Percentiles rank a stretch among this genome's conserved stretches.
phyloP scores from a whole-genome alignment of 2,329 filamentous ascomycete species.

The Stachybotrys echinatus region DNA sequence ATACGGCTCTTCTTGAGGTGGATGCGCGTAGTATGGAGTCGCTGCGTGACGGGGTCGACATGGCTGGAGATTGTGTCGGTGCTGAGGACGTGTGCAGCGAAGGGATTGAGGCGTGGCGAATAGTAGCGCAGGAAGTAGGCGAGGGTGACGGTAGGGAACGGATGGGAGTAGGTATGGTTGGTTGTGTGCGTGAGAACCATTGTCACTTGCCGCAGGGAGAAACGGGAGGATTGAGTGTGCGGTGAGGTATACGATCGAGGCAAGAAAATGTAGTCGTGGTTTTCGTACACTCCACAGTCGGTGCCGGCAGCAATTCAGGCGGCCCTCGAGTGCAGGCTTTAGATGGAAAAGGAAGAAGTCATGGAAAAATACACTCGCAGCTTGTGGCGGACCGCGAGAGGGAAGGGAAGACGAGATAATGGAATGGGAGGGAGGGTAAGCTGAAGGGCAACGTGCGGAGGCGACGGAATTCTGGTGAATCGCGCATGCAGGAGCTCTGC shows the following conservation, averaged over 20 bases:
- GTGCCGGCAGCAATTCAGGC: neutral
- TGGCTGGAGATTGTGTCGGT: conserved; percentile 75
- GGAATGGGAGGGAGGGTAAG: neutral
- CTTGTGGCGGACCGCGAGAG: conserved; percentile 20
- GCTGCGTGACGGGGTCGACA: conserved; percentile 68
- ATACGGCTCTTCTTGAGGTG: conserved; percentile 79
- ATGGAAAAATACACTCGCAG: conserved; percentile 1
- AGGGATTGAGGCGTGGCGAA: conserved; percentile 64
- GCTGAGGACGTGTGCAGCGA: conserved; percentile 75
- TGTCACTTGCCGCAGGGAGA: conserved; percentile 19
- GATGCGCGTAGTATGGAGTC: conserved; percentile 71
- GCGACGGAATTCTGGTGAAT: neutral
- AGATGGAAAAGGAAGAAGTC: neutral
- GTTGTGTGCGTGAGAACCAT: conserved; percentile 62
- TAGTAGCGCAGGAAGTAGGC: conserved; percentile 88
- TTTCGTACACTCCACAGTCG: too few relatives aligned
- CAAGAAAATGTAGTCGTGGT: conserved; percentile 4
- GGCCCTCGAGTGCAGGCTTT: neutral
- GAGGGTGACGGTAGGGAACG: conserved; percentile 79
- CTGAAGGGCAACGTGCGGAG: neutral
- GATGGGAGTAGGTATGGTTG: conserved; percentile 71
- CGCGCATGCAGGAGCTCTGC: neutral
- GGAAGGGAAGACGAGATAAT: conserved; percentile 1
- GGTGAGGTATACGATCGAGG: neutral
- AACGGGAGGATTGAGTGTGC: conserved; percentile 3